phyloP scores from a whole-genome alignment of 305 asterid genomes.

The Fraxinus nigra region DNA sequence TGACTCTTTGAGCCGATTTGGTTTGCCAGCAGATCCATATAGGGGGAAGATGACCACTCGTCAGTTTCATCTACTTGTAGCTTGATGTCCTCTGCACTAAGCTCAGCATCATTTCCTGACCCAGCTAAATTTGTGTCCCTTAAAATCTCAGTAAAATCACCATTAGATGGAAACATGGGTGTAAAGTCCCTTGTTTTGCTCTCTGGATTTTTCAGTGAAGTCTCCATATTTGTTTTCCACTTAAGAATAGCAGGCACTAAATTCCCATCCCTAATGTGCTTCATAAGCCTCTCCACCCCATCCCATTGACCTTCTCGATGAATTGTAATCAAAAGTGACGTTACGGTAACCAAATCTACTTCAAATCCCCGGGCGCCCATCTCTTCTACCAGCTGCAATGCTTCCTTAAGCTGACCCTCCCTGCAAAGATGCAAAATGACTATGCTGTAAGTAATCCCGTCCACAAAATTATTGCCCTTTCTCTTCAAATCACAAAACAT shows the following conservation, averaged over 20 bases:
- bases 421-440: slow-evolving; percentile 63
- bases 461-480: slow-evolving; percentile 71
- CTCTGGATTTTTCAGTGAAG: slow-evolving; percentile 51
- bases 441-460: slow-evolving; percentile 73
- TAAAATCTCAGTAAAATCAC: slow-evolving; percentile 54
- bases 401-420: slow-evolving; percentile 65
- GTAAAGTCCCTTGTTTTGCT: slow-evolving; percentile 65
- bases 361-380: slow-evolving; percentile 84
- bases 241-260: slow-evolving; percentile 64
- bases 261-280: slow-evolving; percentile 63
- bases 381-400: slow-evolving; percentile 78
- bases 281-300: slow-evolving; percentile 67
- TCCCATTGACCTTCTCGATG: slow-evolving; percentile 70
- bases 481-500: slow-evolving; percentile 81
- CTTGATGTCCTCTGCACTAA: slow-evolving; percentile 24
- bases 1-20: slow-evolving; percentile 29
- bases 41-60: slow-evolving; percentile 94
- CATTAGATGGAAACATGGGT: slow-evolving; percentile 59
- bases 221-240: slow-evolving; percentile 88
- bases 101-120: slow-evolving; percentile 12
- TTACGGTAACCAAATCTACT: slow-evolving; percentile 77
- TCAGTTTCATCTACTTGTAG: slow-evolving; percentile 37
- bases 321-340: slow-evolving; percentile 61
- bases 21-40: slow-evolving; percentile 76
- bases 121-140: slow-evolving; percentile 29